Evolutionary conservation across 805 yeast species (phyloP).

Genomic region (Suhomyces canberraensis): DNA sequence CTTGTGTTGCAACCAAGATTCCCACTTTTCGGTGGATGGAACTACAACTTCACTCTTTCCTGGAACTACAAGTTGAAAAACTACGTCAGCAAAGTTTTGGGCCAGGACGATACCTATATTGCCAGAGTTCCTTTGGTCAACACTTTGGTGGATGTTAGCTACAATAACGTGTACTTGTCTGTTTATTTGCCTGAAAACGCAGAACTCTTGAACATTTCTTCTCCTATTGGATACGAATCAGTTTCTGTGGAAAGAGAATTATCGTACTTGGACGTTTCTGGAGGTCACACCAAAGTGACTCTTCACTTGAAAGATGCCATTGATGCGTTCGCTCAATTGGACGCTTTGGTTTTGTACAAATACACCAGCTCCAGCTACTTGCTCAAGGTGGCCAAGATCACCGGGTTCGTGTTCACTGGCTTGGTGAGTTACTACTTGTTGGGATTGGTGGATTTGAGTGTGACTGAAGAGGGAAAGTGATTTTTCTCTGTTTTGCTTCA

Average conservation of each 20-base stretch:
- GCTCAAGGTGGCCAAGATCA: constrained; percentile 64
- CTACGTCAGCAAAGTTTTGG: constrained; percentile 43
- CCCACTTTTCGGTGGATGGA: constrained; percentile 97
- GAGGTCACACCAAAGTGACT: constrained; percentile 76
- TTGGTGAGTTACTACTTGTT: constrained; percentile 51
- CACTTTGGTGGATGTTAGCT: constrained; percentile 68
- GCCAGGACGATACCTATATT: constrained; percentile 48
- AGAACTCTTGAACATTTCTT: constrained; percentile 48
- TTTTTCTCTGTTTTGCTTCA: too few species aligned
- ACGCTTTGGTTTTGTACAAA: constrained; percentile 59
- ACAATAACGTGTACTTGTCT: constrained; percentile 56
- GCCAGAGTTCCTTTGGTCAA: constrained; percentile 68
- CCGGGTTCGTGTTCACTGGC: constrained; percentile 59
- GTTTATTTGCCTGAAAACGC: constrained; percentile 90
- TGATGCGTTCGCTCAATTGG: constrained; percentile 60
- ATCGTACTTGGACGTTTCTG: constrained; percentile 68
- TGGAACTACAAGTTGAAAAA: constrained; percentile 66
- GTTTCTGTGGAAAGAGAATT: constrained; percentile 34
- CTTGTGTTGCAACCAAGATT: constrained; percentile 76
- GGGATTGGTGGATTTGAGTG: constrained; percentile 33
- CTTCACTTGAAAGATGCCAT: constrained; percentile 58
- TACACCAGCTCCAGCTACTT: constrained; percentile 52
- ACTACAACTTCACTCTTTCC: constrained; percentile 92
- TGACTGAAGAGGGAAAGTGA: constrained; percentile 13
- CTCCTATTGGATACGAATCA: constrained; percentile 48